A percentile compares a stretch with the other conserved stretches of the same genome.
Evolutionary conservation across 305 asterid species (phyloP).

Genomic region (Fraxinus baroniana): DNA sequence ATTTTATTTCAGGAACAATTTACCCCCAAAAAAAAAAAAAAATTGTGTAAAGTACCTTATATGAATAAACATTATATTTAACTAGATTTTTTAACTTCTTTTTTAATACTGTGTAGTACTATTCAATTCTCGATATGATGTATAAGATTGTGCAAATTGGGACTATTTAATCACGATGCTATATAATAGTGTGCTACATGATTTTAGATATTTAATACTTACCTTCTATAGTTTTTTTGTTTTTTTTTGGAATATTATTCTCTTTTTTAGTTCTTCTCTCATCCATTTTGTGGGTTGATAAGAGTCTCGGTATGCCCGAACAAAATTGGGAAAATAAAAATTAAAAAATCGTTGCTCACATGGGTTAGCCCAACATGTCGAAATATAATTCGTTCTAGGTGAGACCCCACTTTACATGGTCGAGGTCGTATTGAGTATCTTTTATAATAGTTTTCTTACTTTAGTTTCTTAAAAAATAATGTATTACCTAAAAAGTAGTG

Average conservation of each 20-base stretch:
- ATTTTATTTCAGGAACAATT: not conserved
- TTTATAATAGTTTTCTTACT: not conserved
- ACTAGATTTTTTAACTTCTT: not conserved
- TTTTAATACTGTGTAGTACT: not conserved
- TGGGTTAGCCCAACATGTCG: not conserved
- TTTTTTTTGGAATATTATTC: not conserved
- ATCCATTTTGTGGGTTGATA: not conserved
- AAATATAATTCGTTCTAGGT: not conserved
- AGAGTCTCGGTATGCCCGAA: not conserved
- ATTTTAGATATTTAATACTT: not conserved
- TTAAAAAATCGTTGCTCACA: not conserved
- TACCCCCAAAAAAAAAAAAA: not conserved
- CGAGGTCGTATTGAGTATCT: not conserved
- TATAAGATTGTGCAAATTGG: not conserved
- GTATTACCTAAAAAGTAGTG: not conserved
- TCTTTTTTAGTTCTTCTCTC: not conserved
- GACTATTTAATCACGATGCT: not conserved
- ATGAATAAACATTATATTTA: not conserved
- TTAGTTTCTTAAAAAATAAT: not conserved
- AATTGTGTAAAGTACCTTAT: no score
- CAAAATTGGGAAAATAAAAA: not conserved
- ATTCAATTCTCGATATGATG: not conserved
- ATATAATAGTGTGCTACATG: not conserved
- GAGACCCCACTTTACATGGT: not conserved
- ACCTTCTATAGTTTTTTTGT: not conserved